phyloP scores from a whole-genome alignment of 23 red algal species.

The Gracilaria gracilis region DNA sequence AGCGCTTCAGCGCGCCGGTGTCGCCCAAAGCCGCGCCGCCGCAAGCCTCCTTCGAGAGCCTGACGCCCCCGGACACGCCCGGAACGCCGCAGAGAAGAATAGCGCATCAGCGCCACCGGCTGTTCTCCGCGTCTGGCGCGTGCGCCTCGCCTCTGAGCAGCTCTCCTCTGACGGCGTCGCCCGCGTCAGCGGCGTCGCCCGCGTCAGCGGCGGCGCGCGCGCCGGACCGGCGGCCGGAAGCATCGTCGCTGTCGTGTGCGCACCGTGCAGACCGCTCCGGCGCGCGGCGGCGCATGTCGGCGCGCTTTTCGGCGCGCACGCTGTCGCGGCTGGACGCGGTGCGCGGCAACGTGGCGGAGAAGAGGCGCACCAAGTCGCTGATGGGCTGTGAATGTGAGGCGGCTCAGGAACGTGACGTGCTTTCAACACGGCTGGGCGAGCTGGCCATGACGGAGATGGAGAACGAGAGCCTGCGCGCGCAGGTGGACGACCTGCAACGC shows the following conservation, averaged over 20 bases:
- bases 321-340: neutral
- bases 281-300: neutral
- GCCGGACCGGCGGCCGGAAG: neutral
- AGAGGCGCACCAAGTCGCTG: neutral
- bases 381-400: slow-evolving; percentile 28
- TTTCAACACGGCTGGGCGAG: slow-evolving; percentile 12
- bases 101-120: neutral
- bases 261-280: neutral
- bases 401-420: neutral
- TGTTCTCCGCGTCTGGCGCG: neutral
- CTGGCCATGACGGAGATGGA: slow-evolving; percentile 44
- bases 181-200: neutral
- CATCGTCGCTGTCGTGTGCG: neutral
- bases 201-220: neutral
- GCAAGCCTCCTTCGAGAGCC: neutral
- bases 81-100: neutral
- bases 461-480: neutral
- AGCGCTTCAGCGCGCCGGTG: neutral
- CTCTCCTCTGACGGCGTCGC: slow-evolving; percentile 8
- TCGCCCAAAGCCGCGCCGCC: neutral
- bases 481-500: slow-evolving; percentile 22
- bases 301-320: neutral
- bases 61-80: neutral
- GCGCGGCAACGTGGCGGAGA: neutral
- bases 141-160: neutral